phyloP scores from a whole-genome alignment of 2,329 filamentous ascomycete genomes.

The Aspergillus aculeatinus region DNA sequence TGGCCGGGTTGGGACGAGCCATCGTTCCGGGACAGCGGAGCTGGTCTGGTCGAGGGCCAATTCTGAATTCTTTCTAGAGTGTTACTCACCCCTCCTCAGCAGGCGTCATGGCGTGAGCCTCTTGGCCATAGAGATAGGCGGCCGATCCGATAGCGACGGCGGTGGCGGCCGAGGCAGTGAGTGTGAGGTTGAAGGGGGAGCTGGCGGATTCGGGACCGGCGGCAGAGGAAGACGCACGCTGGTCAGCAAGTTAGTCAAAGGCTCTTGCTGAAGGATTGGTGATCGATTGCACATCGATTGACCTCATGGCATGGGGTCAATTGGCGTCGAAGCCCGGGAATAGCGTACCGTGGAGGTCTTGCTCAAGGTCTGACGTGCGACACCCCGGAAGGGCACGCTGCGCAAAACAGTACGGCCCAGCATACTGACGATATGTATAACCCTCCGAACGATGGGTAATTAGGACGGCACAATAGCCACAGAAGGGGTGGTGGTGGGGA shows the following conservation, averaged over 20 bases:
- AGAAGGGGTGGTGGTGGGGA: constrained; percentile 29
- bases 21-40: constrained; percentile 25
- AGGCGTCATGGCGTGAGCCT: constrained; percentile 83
- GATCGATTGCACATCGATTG: constrained; percentile 27
- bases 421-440: constrained; percentile 62
- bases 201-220: constrained; percentile 67
- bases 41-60: constrained; percentile 17
- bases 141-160: constrained; percentile 82
- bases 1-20: constrained; percentile 20
- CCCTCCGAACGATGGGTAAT: constrained; percentile 38
- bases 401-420: constrained; percentile 90
- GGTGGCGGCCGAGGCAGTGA: constrained; percentile 83
- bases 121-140: constrained; percentile 88
- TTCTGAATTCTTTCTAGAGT: constrained; percentile 6
- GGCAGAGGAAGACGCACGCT: constrained; percentile 69
- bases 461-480: constrained; percentile 33
- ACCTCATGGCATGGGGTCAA: constrained; percentile 28
- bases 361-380: constrained; percentile 70
- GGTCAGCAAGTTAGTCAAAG: constrained; percentile 39
- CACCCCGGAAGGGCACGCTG: constrained; percentile 80
- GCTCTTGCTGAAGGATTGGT: constrained; percentile 33
- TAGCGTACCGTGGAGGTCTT: constrained; percentile 73
- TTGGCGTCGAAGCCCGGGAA: constrained; percentile 38
- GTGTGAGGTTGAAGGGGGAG: constrained; percentile 78
- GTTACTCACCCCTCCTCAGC: constrained; percentile 94